Evolutionary conservation across 2,329 filamentous ascomycete genomes (phyloP).

Genomic region (Blumeriella jaapii): DNA sequence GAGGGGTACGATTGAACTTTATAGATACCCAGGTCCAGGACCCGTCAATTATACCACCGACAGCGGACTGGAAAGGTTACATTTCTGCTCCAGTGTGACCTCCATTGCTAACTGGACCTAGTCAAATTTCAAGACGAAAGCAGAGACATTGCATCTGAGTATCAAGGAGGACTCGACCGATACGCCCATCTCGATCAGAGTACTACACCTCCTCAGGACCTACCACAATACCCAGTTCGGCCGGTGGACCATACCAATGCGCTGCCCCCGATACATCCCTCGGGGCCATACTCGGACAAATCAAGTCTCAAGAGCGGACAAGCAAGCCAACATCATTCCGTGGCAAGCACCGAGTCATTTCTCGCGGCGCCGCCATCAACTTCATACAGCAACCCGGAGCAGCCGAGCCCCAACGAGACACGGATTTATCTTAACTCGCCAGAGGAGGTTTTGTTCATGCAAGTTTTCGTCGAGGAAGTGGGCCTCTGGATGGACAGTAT

Average conservation of each 20-base stretch:
- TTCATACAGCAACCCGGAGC: conserved; percentile 26
- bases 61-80: conserved; percentile 52
- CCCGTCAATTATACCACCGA: conserved; percentile 50
- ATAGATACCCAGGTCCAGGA: conserved; percentile 67
- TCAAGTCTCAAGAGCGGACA: conserved; percentile 19
- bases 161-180: conserved; percentile 62
- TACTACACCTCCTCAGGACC: conserved; percentile 24
- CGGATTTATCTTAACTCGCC: conserved; percentile 58
- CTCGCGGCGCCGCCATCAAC: conserved; percentile 31
- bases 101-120: conserved; percentile 23
- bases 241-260: conserved; percentile 18
- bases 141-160: conserved; percentile 79
- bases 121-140: conserved; percentile 84
- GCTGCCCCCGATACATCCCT: conserved; percentile 24
- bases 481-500: conserved; percentile 91
- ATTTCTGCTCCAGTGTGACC: background rate
- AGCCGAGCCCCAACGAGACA: conserved; percentile 31
- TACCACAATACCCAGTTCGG: conserved; percentile 19
- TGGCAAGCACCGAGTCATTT: conserved; percentile 25
- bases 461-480: conserved; percentile 83
- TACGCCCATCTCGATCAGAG: conserved; percentile 48
- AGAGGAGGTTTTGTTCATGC: conserved; percentile 81
- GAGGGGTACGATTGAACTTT: conserved; percentile 81
- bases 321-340: conserved; percentile 25
- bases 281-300: conserved; percentile 19